These are phyloP conservation scores for Melampsora americana DNA, from an alignment of 1,284 basidiomycete species.

Conservation along the genomic window DNA sequence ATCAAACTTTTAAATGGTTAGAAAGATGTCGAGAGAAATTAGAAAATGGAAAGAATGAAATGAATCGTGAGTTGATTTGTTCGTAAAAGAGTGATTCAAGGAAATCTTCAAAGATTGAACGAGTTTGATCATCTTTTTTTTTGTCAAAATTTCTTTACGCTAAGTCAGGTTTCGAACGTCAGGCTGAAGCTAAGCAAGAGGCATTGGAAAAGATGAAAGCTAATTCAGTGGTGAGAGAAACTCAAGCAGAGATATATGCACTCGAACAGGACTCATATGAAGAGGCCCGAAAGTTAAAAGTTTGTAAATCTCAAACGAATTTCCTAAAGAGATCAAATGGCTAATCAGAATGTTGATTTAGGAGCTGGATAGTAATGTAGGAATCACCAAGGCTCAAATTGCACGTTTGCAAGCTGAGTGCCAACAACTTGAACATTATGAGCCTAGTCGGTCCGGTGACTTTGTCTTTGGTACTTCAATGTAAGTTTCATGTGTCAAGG, in stretches of 20 bases:
- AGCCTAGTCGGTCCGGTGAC: constrained; percentile 32
- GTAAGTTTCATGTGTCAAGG: not conserved
- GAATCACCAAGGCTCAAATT: constrained; percentile 24
- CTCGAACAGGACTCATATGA: constrained; percentile 37
- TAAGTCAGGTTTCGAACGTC: constrained; percentile 29
- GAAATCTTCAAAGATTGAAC: no score
- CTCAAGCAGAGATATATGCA: constrained; percentile 33
- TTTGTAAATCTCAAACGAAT: not conserved
- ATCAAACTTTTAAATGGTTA: constrained; percentile 43
- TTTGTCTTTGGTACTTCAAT: constrained; percentile 31
- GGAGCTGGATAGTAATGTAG: constrained; percentile 26
- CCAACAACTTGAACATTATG: constrained; percentile 27
- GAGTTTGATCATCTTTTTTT: no score
- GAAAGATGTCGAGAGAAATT: constrained; percentile 38
- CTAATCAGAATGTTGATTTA: not conserved
- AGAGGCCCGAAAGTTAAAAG: constrained; percentile 39
- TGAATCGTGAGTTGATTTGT: constrained; percentile 4
- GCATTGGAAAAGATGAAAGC: constrained; percentile 40
- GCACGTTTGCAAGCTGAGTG: constrained; percentile 26
- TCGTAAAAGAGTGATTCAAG: not conserved
- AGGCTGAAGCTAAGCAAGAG: constrained; percentile 40
- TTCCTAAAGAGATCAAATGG: not conserved
- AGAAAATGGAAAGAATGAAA: constrained; percentile 36
- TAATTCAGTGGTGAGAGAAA: constrained; percentile 36
- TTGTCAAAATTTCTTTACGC: no score